phyloP scores from a whole-genome alignment of 2,329 filamentous ascomycete genomes.

The Alternaria rosae region DNA sequence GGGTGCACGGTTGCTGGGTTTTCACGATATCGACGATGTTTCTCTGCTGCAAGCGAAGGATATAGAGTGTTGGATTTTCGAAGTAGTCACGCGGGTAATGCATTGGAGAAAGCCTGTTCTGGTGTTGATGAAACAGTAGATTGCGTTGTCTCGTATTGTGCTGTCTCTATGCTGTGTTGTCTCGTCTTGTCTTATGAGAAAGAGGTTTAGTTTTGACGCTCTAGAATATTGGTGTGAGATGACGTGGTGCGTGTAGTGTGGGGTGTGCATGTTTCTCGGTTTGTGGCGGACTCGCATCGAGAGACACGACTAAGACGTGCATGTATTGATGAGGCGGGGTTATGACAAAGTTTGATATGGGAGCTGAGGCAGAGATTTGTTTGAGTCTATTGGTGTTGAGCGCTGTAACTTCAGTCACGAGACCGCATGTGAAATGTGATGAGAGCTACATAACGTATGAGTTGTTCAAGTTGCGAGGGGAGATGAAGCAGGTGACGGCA shows the following conservation, averaged over 20 bases:
- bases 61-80: neutral
- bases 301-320: constrained; percentile 1
- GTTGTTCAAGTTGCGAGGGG: neutral
- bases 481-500: neutral
- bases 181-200: neutral
- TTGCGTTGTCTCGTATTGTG: constrained; percentile 2
- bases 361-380: neutral
- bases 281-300: neutral
- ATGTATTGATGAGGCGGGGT: neutral
- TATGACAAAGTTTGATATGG: neutral
- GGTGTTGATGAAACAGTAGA: neutral
- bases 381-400: neutral
- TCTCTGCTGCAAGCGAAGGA: neutral
- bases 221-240: constrained; percentile 1
- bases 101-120: neutral
- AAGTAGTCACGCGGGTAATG: neutral
- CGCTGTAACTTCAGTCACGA: neutral
- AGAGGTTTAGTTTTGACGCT: neutral
- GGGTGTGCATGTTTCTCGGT: neutral
- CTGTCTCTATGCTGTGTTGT: neutral
- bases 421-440: neutral
- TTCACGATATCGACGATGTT: neutral
- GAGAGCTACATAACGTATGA: neutral
- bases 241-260: constrained; percentile 2
- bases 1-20: neutral